Conservation (phyloP, 2,329 filamentous ascomycete genomes). For the Biscogniauxia mediterranea region DNA sequence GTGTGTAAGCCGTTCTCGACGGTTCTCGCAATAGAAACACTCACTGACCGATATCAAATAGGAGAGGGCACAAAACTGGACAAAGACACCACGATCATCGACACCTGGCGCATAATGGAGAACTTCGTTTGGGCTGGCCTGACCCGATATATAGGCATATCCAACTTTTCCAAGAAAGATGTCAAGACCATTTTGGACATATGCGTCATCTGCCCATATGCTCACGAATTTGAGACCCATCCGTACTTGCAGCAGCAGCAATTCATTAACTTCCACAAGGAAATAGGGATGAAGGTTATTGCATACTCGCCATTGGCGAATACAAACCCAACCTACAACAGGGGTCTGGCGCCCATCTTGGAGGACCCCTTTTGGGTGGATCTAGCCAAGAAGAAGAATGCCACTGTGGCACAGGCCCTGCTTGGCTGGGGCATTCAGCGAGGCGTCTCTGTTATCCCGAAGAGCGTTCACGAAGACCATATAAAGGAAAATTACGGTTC, state of each 20-base stretch:
- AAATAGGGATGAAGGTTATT: constrained; percentile 42
- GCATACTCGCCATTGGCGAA: constrained; percentile 53
- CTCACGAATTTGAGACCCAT: constrained; percentile 58
- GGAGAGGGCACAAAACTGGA: constrained; percentile 27
- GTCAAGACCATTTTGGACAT: constrained; percentile 39
- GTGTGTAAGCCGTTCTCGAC: too few relatives aligned
- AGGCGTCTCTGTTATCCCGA: constrained; percentile 50
- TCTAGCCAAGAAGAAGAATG: constrained; percentile 40
- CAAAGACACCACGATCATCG: constrained; percentile 29
- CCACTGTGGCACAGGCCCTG: constrained; percentile 43
- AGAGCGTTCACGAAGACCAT: constrained; percentile 42
- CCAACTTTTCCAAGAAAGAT: constrained; percentile 53
- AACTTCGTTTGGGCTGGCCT: constrained; percentile 51
- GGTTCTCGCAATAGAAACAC: too few relatives aligned
- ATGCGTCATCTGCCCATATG: constrained; percentile 49
- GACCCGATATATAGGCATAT: constrained; percentile 58
- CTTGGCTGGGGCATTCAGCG: constrained; percentile 48
- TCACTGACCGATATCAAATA: too few relatives aligned
- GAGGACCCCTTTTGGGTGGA: constrained; percentile 40
- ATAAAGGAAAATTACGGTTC: constrained; percentile 49
- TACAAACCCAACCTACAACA: constrained; percentile 46
- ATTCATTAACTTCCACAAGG: constrained; percentile 44
- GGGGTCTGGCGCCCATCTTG: constrained; percentile 34
- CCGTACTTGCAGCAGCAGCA: constrained; percentile 51
- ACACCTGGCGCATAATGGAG: constrained; percentile 60